Evolutionary conservation across 208 protist genomes (phyloP), one percentile per base, ranked within the genome.

Genomic region (Leishmania major): DNA sequence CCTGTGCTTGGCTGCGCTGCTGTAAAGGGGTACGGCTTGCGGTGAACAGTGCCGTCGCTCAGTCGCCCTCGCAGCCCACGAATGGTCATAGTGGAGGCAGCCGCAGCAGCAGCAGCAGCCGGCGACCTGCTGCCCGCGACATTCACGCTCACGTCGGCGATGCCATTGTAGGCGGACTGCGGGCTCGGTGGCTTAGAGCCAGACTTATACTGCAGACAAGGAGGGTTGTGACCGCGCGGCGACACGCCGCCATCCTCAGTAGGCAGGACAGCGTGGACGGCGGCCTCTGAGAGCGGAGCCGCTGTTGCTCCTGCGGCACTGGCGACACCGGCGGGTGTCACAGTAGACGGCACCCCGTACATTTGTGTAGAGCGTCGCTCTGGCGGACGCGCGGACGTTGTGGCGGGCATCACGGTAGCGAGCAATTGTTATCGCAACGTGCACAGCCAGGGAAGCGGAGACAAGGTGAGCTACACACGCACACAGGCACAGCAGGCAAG

Each of bases 1-100:
- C 19, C 49, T 66, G 64, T 19, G n/a, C 60, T 47, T 7, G 40
- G 15, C 8, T 69, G 11, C 75, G n/a, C 19, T 51, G 35, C 19
- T 17, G 59, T 45, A 59, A 49, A 67, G 25, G 60, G 55, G n/a
- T 73, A 31, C 19, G 76, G 74, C 17, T 47, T 31, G 43, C 86
- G 80, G 53, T 89, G 86, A 22, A 89, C 64, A n/a, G 88, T 89
- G 40, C 86, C 88, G 45, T 89, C 86, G 74, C 73, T 88, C 47
- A 91, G 79, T 11, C 83, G 86, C 3, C 88, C 88, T 31, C 80
- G 77, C 43, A 91, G 83, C n/a, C 76, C 73, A 31, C 78, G 78
- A 6, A 81, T 60, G 3, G 77, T 55, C 22, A 57, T 19, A n/a
- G 69, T 51, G 57, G 62, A 55, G 6, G 47, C 67, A 22, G 72